Percentiles rank a stretch among this genome's conserved stretches.
Evolutionary conservation across 2,329 filamentous ascomycete genomes (phyloP).

Genomic region (Pestalotiopsis sp.): DNA sequence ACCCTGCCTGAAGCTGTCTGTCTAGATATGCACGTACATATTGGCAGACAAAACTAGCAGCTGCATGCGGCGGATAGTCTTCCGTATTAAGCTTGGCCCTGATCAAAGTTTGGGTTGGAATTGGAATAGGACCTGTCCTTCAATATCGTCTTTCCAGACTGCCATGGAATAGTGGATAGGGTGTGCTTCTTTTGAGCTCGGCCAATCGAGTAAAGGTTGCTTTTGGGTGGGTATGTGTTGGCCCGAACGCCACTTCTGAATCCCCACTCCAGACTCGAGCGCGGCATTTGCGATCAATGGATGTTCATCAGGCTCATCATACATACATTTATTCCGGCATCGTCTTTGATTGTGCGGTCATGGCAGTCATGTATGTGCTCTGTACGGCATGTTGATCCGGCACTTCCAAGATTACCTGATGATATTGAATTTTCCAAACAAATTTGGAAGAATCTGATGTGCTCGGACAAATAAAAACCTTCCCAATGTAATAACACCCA

Average conservation of each 20-base stretch:
- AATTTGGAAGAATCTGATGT: no score
- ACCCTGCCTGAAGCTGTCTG: neutral
- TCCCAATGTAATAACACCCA: no score
- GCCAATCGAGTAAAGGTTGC: neutral
- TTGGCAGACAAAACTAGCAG: neutral
- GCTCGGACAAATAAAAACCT: no score
- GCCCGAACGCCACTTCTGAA: neutral
- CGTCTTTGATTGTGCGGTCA: neutral
- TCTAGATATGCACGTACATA: constrained; percentile 1
- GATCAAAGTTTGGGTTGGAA: neutral
- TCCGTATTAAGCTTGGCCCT: constrained; percentile 8
- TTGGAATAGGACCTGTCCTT: neutral
- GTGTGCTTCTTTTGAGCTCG: neutral
- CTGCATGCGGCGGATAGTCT: constrained; percentile 1
- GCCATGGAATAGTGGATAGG: neutral
- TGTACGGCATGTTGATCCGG: no score
- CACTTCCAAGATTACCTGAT: no score
- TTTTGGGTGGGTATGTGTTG: neutral
- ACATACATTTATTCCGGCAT: neutral
- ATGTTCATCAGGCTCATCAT: neutral
- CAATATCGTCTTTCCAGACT: neutral
- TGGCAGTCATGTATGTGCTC: neutral
- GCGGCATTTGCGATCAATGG: neutral
- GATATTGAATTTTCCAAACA: no score
- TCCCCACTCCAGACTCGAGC: neutral